Base-by-base conservation (phyloP, 805 yeast species). In the Saturnispora saitoi region DNA sequence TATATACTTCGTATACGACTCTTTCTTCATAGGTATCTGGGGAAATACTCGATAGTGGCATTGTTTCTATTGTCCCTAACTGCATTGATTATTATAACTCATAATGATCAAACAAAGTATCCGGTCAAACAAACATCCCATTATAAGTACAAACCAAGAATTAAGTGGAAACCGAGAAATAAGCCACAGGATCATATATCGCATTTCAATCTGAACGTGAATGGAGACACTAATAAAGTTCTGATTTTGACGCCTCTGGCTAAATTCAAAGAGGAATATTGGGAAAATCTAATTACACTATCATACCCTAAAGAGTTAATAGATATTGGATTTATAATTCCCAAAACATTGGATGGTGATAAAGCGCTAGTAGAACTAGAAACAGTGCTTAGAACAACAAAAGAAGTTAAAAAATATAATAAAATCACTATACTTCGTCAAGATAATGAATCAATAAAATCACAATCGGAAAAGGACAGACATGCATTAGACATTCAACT, bases 161-260 rank as follows among this genome's bases (percentile, higher is more conserved):
- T 80, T 60, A 34, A 44, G 15, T 70, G 77, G 42, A 73, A 80
- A 49, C 80, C 86, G 53, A 73, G 78, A 57, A 77, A 78, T 60
- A 62, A 78, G 47, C 86, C 86, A 22, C 76, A 77, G 44, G 83
- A 84, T 58, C 93, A 85, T 61, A 83, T 86, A 53, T 75, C 85
- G 34, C 95, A 86, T 60, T 87, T 84, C 61, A 88, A 91, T 66
- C 74, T 93, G 70, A 91, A 93, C 69, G 74, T 93, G 70, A 91
- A 93, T 69, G 75, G 76, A 55, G 84, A 87, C 65, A 78, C 77
- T 58, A 97, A 93, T 63, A 83, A 85, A 54, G 86, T 93, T 19
- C 72, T 93, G 62, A 79, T 93, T 49, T 73, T 93, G 61, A 81
- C 97, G 2, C 99, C 99, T 32, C 81, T 93, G 78, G 83, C 95